Conservation (phyloP, 495 filamentous ascomycete species). For the Neurospora sp. region DNA sequence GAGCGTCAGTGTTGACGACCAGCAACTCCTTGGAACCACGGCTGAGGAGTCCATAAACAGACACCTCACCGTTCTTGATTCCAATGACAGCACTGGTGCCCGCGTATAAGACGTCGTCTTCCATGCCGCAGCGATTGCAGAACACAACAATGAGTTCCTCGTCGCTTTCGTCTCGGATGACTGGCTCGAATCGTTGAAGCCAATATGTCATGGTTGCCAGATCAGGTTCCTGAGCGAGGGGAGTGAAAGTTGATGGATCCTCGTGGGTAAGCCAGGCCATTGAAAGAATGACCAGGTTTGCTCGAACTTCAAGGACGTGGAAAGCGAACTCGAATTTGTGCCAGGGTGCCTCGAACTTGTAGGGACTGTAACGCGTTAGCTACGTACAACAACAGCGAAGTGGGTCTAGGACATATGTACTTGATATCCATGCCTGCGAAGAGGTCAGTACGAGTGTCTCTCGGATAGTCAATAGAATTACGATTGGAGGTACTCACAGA, state of each 20-base stretch:
- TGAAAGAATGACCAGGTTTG: constrained; percentile 66
- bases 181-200: constrained; percentile 66
- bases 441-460: background rate
- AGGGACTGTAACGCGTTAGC: constrained; percentile 15
- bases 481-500: constrained; percentile 52
- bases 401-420: constrained; percentile 22
- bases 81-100: constrained; percentile 81
- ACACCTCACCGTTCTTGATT: constrained; percentile 56
- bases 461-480: background rate
- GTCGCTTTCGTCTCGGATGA: constrained; percentile 47
- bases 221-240: constrained; percentile 51
- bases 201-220: constrained; percentile 80
- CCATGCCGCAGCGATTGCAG: constrained; percentile 71
- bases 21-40: constrained; percentile 55
- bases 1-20: constrained; percentile 48
- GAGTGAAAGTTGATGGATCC: constrained; percentile 34
- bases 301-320: constrained; percentile 51
- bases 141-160: constrained; percentile 69
- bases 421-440: constrained; percentile 58
- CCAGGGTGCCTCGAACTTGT: constrained; percentile 65
- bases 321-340: constrained; percentile 75
- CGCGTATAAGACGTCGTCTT: constrained; percentile 64
- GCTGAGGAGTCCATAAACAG: constrained; percentile 55
- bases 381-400: background rate
- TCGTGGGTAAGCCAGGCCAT: constrained; percentile 82